Conservation (phyloP, 805 yeast genomes). For the Ogataea paradorogensis region DNA sequence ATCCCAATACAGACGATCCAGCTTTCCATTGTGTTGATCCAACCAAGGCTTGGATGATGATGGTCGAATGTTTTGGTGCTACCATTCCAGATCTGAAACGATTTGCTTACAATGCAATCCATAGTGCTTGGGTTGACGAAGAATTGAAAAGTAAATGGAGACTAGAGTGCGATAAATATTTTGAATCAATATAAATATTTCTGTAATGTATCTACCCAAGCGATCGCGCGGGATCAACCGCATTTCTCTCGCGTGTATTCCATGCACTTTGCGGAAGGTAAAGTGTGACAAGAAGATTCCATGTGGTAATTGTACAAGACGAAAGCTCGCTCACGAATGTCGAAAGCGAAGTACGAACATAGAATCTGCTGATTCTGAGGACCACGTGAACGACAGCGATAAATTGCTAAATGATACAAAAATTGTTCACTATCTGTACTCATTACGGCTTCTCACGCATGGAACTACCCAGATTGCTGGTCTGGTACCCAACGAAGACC, state of each 20-base stretch:
- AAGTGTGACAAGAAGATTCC: slow-evolving; percentile 27
- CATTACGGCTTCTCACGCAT: slow-evolving; percentile 23
- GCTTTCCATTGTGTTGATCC: slow-evolving; percentile 31
- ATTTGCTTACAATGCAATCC: slow-evolving; percentile 28
- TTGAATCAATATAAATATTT: slow-evolving; percentile 9
- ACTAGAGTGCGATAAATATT: slow-evolving; percentile 17
- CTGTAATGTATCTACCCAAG: background rate
- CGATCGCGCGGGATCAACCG: slow-evolving; percentile 4
- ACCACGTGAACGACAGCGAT: background rate
- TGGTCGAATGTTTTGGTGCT: slow-evolving; percentile 31
- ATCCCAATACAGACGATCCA: slow-evolving; percentile 35
- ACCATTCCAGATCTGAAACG: slow-evolving; percentile 20
- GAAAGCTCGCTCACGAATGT: slow-evolving; percentile 20
- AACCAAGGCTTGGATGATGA: slow-evolving; percentile 32
- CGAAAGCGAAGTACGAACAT: slow-evolving; percentile 6
- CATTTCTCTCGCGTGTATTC: slow-evolving; percentile 20
- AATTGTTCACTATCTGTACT: slow-evolving; percentile 21
- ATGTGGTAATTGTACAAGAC: slow-evolving; percentile 20
- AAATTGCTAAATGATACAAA: slow-evolving; percentile 13
- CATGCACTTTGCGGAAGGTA: slow-evolving; percentile 24
- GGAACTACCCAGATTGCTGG: slow-evolving; percentile 23
- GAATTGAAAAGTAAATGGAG: slow-evolving; percentile 19
- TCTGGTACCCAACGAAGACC: slow-evolving; percentile 18
- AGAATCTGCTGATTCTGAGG: background rate
- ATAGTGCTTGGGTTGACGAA: slow-evolving; percentile 30